These are phyloP conservation scores for Botrytis tulipae DNA, from an alignment of 2,329 filamentous ascomycete species.

Conservation along the genomic window DNA sequence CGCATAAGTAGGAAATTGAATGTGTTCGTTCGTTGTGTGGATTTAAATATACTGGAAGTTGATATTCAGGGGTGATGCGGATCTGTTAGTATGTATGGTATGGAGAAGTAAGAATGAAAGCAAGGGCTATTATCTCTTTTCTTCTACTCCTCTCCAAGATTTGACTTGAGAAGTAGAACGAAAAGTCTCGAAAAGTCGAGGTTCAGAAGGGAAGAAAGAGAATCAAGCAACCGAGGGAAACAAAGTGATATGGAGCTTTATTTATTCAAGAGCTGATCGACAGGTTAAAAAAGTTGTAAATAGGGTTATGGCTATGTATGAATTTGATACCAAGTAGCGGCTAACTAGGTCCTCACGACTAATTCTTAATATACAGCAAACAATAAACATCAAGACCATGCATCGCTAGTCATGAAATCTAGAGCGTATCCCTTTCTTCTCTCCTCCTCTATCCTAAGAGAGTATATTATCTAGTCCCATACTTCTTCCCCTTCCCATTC, in stretches of 20 bases:
- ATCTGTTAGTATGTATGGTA: background rate
- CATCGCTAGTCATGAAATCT: background rate
- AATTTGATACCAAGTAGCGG: background rate
- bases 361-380: background rate
- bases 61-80: background rate
- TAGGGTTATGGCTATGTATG: constrained; percentile 9
- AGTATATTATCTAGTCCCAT: background rate
- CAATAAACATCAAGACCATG: background rate
- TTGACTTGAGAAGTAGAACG: background rate
- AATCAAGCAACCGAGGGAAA: no score
- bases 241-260: background rate
- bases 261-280: background rate
- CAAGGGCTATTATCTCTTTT: background rate
- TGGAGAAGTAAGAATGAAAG: background rate
- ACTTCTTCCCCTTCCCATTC: background rate
- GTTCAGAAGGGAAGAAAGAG: background rate
- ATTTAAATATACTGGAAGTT: background rate
- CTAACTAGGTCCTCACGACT: background rate
- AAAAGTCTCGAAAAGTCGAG: background rate
- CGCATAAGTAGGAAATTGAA: background rate
- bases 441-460: background rate
- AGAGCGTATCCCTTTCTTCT: background rate
- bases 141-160: background rate
- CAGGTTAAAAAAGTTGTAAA: background rate
- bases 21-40: background rate